Base-by-base conservation (phyloP, 2,329 filamentous ascomycete species). In the Sporothrix brunneoviolacea region DNA sequence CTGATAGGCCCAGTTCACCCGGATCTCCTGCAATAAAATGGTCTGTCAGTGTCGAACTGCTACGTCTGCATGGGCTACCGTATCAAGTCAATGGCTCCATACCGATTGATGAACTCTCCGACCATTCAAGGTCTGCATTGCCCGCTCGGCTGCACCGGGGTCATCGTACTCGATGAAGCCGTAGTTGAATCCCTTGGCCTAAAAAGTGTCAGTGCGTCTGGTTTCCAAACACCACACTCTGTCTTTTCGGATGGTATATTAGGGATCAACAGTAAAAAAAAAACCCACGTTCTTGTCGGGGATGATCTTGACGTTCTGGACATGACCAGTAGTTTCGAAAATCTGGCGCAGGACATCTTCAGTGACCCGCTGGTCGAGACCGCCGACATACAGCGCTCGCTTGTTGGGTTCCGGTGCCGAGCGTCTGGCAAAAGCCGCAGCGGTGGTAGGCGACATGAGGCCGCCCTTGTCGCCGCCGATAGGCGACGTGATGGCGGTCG, bases 1-100 rank as follows among this genome's bases (percentile, higher is more conserved):
- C 74, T 98, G 93, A 64, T 98, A 98, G 19, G 93, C 93, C 93
- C 93, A 98, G 75, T 98, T 98, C 63, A 98, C 93, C 50, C 91
- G 88, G 57, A 98, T 98, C 77, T 98, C 93, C 89, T 95, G 65
- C 10, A 40, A 49, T 16, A 36, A 16, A 33, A 18, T 2, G 28
- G 4, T 7, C 4, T 32, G 27, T 54, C 28, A 52, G 42, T 38
- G 28, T 13, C 18, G 24, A 16, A 16, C 35, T 4, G 12, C 24
- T 28, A 19, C 4, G n/a, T 19, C 27, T n/a, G 15, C 33, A n/a
- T 8, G n/a, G 7, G 13, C 13, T 35, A 5, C 7, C 7, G 15
- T 6, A 35, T 5, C 7, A 35, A 6, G 10, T 28, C 10, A 10
- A 13, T 15, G 12, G 40, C 5, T 15, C n/a, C 84, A 68, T 83